A percentile compares a stretch with the other conserved stretches of the same genome.
These are phyloP conservation scores for Rosa rugosa DNA, from an alignment of 306 rosid species.

Conservation along the genomic window DNA sequence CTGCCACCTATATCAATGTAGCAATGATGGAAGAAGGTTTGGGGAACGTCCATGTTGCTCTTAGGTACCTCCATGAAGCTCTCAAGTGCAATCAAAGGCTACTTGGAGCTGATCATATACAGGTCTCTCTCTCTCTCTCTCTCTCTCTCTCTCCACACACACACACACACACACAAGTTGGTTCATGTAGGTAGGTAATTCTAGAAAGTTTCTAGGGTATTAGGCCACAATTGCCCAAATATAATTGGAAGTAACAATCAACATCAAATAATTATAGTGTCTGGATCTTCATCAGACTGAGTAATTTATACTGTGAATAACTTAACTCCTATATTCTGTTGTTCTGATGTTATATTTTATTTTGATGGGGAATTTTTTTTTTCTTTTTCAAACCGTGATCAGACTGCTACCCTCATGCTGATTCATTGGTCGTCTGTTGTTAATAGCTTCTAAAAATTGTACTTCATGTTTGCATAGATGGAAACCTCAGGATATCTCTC, in stretches of 20 bases:
- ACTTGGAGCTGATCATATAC: conserved; percentile 98
- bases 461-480: background rate
- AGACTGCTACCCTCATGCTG: background rate
- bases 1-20: conserved; percentile 96
- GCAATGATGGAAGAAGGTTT: conserved; percentile 99
- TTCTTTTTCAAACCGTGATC: background rate
- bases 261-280: conserved; percentile 2
- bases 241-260: background rate
- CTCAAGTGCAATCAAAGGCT: conserved; percentile 92
- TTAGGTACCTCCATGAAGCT: conserved; percentile 97
- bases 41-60: conserved; percentile 96
- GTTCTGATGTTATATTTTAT: background rate
- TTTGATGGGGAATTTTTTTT: background rate
- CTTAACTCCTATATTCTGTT: background rate
- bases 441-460: background rate
- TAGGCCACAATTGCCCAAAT: background rate
- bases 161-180: background rate
- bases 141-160: background rate
- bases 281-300: background rate
- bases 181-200: background rate
- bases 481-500: background rate
- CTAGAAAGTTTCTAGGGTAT: background rate
- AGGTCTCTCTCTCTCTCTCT: conserved; percentile 53
- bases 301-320: background rate
- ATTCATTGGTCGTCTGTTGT: background rate